These are phyloP conservation scores for Pythium aphanidermatum DNA, from an alignment of 352 stramenopile genomes.

Conservation along the genomic window DNA sequence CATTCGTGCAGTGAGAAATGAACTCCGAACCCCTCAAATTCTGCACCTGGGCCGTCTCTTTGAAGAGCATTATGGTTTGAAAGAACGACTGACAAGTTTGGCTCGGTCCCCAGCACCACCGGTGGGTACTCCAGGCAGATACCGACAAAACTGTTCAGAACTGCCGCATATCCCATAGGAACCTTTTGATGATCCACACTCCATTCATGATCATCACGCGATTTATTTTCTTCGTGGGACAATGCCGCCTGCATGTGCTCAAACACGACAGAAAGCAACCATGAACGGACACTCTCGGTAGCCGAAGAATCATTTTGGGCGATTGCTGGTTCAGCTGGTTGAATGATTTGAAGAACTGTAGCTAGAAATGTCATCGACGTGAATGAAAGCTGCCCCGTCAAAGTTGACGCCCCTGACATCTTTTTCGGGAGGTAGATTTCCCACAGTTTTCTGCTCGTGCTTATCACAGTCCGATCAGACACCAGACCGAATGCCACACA, in stretches of 20 bases:
- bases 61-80: not conserved
- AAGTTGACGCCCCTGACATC: too few relatives aligned
- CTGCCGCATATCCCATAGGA: slow-evolving; percentile 4
- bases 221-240: slow-evolving; percentile 7
- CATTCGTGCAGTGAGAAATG: slow-evolving; percentile 22
- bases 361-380: too few relatives aligned
- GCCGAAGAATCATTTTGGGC: too few relatives aligned
- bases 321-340: too few relatives aligned
- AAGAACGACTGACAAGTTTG: slow-evolving; percentile 4
- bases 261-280: too few relatives aligned
- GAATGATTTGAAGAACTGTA: too few relatives aligned
- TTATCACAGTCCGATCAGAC: too few relatives aligned
- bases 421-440: too few relatives aligned
- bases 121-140: slow-evolving; percentile 1
- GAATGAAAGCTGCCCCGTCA: too few relatives aligned
- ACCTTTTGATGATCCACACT: not conserved
- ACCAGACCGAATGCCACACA: too few relatives aligned
- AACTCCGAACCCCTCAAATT: slow-evolving; percentile 21
- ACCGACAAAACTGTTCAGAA: slow-evolving; percentile 9
- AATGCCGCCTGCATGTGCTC: slow-evolving; percentile 12
- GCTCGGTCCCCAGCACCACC: slow-evolving; percentile 9
- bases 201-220: slow-evolving; percentile 8
- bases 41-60: not conserved
- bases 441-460: too few relatives aligned
- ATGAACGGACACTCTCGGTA: too few relatives aligned